These are phyloP conservation scores for Austroboletus rostrupii DNA, from an alignment of 1,284 basidiomycete genomes.

Conservation along the genomic window DNA sequence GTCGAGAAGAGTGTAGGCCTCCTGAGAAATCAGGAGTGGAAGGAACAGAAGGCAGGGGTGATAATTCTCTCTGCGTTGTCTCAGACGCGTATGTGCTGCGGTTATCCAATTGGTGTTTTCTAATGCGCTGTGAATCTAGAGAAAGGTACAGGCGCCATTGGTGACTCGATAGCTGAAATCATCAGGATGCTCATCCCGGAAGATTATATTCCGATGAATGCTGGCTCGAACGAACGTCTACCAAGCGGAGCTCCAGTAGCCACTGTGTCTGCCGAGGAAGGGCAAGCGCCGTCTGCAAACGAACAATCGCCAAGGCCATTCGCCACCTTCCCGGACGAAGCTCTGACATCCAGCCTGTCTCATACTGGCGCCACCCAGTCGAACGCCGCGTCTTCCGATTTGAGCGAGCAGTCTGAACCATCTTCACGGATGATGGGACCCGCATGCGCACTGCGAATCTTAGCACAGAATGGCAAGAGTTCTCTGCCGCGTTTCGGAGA, in stretches of 20 bases:
- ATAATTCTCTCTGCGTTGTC: slow-evolving; percentile 21
- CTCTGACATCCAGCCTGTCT: too few species aligned
- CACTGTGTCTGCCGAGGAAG: not conserved
- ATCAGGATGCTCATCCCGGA: slow-evolving; percentile 20
- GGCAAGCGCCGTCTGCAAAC: not conserved
- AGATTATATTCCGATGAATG: slow-evolving; percentile 2
- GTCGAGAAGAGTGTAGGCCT: slow-evolving; percentile 11
- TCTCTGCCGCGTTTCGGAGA: not conserved
- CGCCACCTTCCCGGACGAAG: not conserved
- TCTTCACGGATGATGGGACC: slow-evolving; percentile 16
- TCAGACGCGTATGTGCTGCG: slow-evolving; percentile 14
- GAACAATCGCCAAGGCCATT: too few species aligned
- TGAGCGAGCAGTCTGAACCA: not conserved
- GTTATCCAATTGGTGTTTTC: not conserved
- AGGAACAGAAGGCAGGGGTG: slow-evolving; percentile 24
- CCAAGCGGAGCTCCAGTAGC: not conserved
- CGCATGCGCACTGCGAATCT: slow-evolving; percentile 11
- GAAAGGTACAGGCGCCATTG: slow-evolving; percentile 13
- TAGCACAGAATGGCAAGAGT: slow-evolving; percentile 9
- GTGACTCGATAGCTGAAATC: slow-evolving; percentile 6
- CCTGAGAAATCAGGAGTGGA: slow-evolving; percentile 12
- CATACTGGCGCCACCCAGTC: too few species aligned
- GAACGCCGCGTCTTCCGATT: too few species aligned
- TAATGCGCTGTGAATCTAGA: slow-evolving; percentile 13
- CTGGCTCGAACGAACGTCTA: not conserved